A percentile compares a stretch with the other conserved stretches of the same genome.
Conservation (phyloP, 805 yeast genomes). For the Kodamaea sagamina region DNA sequence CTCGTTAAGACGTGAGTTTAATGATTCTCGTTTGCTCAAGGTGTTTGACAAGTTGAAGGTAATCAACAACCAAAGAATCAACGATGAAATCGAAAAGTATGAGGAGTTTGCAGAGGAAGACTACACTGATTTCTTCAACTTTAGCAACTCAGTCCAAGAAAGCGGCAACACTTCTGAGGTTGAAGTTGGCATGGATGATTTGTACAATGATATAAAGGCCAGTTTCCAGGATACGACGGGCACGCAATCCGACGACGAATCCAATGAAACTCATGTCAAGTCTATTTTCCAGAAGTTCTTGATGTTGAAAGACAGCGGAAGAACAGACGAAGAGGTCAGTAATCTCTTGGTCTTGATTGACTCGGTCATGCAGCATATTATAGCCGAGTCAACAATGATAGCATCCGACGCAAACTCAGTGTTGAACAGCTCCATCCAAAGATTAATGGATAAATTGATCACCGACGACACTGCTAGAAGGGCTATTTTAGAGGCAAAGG, state of each 20-base stretch:
- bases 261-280: conserved; percentile 14
- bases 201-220: conserved; percentile 15
- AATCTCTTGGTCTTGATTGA: conserved; percentile 32
- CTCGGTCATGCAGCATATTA: conserved; percentile 32
- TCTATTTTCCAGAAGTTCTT: conserved; percentile 30
- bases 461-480: conserved; percentile 39
- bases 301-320: conserved; percentile 27
- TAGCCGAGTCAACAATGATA: conserved; percentile 25
- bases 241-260: conserved; percentile 1
- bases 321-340: conserved; percentile 25
- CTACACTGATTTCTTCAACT: conserved; percentile 25
- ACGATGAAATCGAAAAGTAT: conserved; percentile 40
- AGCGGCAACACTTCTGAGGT: conserved; percentile 12
- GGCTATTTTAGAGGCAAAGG: conserved; percentile 34
- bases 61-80: conserved; percentile 32
- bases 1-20: conserved; percentile 36
- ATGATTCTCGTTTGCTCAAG: conserved; percentile 36
- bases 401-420: conserved; percentile 31
- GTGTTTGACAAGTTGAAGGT: conserved; percentile 38
- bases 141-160: conserved; percentile 12
- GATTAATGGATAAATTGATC: conserved; percentile 34
- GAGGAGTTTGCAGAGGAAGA: conserved; percentile 44
- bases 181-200: conserved; percentile 14
- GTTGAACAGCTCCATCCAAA: conserved; percentile 33
- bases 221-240: conserved; percentile 7